Evolutionary conservation across 345 rosid species (phyloP), one percentile per base, ranked within the genome.

Genomic region (Adansonia digitata): DNA sequence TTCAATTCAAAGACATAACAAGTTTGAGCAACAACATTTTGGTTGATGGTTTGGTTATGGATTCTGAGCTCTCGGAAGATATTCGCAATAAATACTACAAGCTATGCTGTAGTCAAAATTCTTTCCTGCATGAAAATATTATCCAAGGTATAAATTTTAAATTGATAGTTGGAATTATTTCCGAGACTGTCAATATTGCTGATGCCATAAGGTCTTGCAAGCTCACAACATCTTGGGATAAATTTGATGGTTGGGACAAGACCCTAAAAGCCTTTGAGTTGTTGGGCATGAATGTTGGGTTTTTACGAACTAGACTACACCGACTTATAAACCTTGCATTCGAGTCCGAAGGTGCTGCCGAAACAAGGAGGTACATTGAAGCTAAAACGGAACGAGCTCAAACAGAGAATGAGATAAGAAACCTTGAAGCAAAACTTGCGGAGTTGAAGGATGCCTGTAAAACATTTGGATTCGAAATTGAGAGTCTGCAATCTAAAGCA

Each of bases 281-380:
- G 62, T 78, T 90, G 74, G 94, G 94, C 73, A 85, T 90, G 88
- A 83, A 84, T 42, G 86, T 88, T 24, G 89, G 87, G n/a, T 88
- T 90, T 53, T 75, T 90, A 78, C 89, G 87, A 35, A 77, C 81
- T 34, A 80, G 87, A 76, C 51, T 90, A 49, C 74, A 69, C 17
- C 78, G 46, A 77, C 88, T 90, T 76, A 78, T 81, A 48, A 75
- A 56, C 72, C 83, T 88, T 17, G 89, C 88, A 5, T 84, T 81
- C 15, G 88, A 86, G 48, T 80, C 90, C 12, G 92, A 84, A 74
- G 83, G 80, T 52, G 87, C 89, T 3, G 52, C 68, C 18, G 87
- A 84, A 52, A 73, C 87, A 29, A 82, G 82, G 79, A 88, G 84
- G 83, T 88, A 88, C 40, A 34, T 85, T 63, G 87, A 86, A 83